A percentile compares a stretch with the other conserved stretches of the same genome.
phyloP scores from a whole-genome alignment of 805 yeast genomes.

The Candida sithepensis region DNA sequence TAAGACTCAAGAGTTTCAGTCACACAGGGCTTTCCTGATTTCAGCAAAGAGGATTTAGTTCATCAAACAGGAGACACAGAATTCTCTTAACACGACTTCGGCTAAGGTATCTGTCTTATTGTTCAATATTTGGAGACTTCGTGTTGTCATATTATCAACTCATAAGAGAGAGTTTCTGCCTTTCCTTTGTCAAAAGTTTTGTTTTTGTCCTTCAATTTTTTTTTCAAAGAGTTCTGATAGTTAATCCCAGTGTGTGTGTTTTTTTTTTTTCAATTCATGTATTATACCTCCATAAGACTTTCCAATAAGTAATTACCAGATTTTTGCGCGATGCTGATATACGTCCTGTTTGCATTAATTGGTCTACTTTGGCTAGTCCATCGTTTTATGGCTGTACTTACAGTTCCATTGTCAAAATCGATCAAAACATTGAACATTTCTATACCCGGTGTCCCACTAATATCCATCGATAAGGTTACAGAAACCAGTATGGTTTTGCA shows the following conservation, averaged over 20 bases:
- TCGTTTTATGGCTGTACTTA: conserved; percentile 24
- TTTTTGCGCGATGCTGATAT: conserved; percentile 14
- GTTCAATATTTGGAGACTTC: too few relatives aligned
- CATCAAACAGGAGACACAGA: too few relatives aligned
- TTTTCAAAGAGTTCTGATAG: not conserved
- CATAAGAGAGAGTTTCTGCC: not conserved
- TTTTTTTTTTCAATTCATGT: not conserved
- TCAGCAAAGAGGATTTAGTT: too few relatives aligned
- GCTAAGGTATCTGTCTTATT: too few relatives aligned
- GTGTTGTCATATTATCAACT: too few relatives aligned
- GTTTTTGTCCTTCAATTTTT: not conserved
- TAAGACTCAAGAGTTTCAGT: too few relatives aligned
- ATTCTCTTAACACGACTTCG: too few relatives aligned
- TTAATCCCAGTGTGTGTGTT: not conserved
- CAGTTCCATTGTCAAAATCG: conserved; percentile 44
- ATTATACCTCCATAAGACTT: not conserved
- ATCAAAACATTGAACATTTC: conserved; percentile 45
- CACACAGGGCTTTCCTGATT: too few relatives aligned
- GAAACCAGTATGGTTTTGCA: conserved; percentile 44
- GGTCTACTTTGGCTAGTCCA: conserved; percentile 30
- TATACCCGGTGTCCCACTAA: conserved; percentile 52
- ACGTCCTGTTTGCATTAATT: conserved; percentile 17
- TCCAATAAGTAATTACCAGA: not conserved
- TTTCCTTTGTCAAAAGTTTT: not conserved
- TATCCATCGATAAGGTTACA: conserved; percentile 53